A percentile compares a stretch with the other conserved stretches of the same genome.
Conservation (phyloP, 2,329 filamentous ascomycete species). For the Dothiorella sarmentorum region DNA sequence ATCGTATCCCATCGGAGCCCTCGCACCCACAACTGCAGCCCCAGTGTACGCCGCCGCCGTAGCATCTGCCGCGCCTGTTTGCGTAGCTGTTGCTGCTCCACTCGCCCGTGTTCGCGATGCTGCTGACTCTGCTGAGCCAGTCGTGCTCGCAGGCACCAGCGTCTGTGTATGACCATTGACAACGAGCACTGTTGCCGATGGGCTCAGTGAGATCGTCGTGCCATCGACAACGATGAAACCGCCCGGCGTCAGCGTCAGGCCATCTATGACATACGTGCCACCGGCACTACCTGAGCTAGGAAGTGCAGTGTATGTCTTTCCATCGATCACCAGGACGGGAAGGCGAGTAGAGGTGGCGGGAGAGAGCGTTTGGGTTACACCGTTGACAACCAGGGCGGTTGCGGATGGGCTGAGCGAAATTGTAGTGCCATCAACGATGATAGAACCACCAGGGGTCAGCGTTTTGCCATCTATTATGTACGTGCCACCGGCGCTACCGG, state of each 20-base stretch:
- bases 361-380: conserved; percentile 17
- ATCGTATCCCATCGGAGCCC: neutral
- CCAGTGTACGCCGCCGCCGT: neutral
- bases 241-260: conserved; percentile 38
- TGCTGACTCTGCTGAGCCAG: neutral
- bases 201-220: conserved; percentile 27
- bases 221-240: conserved; percentile 29
- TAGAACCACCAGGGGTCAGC: conserved; percentile 33
- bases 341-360: neutral
- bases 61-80: neutral
- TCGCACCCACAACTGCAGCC: neutral
- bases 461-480: conserved; percentile 42
- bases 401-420: conserved; percentile 29
- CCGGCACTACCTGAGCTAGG: neutral
- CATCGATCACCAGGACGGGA: conserved; percentile 24
- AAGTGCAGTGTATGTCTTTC: conserved; percentile 11
- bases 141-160: neutral
- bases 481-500: neutral
- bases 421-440: conserved; percentile 25
- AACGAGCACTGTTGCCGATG: conserved; percentile 10
- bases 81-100: neutral
- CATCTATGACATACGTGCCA: conserved; percentile 35
- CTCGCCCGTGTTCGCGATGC: neutral
- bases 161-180: conserved; percentile 23
- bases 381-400: conserved; percentile 13